Evolutionary conservation across 257 asterid genomes (phyloP).

Genomic region (Verbascum thapsus): DNA sequence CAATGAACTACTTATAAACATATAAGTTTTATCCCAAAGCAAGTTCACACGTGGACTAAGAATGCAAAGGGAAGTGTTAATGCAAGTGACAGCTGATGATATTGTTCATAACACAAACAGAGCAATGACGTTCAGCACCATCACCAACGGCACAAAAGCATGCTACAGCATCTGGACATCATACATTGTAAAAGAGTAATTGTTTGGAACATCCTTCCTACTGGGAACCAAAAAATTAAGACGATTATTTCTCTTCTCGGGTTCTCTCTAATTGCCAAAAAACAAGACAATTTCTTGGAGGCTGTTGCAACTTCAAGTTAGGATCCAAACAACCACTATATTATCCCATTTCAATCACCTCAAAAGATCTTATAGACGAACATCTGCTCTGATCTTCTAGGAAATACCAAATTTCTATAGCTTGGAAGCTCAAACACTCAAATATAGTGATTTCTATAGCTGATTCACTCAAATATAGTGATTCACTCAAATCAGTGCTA

Average conservation of each 20-base stretch:
- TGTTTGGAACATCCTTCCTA: not conserved
- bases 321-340: not conserved
- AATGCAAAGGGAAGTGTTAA: not conserved
- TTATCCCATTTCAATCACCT: not conserved
- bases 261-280: not conserved
- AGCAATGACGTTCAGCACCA: not conserved
- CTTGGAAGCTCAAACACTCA: not conserved
- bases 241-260: not conserved
- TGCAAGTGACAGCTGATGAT: not conserved
- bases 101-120: not conserved
- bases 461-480: not conserved
- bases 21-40: not conserved
- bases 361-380: not conserved
- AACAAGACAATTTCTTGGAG: not conserved
- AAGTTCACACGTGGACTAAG: constrained; percentile 11
- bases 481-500: not conserved
- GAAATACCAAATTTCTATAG: too few relatives aligned
- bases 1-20: constrained; percentile 4
- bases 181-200: not conserved
- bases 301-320: not conserved
- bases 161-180: not conserved
- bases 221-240: not conserved
- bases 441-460: not conserved
- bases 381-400: too few relatives aligned
- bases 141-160: not conserved